Evolutionary conservation across 768 basidiomycete genomes (phyloP).

Genomic region (Xanthoconium purpureum): DNA sequence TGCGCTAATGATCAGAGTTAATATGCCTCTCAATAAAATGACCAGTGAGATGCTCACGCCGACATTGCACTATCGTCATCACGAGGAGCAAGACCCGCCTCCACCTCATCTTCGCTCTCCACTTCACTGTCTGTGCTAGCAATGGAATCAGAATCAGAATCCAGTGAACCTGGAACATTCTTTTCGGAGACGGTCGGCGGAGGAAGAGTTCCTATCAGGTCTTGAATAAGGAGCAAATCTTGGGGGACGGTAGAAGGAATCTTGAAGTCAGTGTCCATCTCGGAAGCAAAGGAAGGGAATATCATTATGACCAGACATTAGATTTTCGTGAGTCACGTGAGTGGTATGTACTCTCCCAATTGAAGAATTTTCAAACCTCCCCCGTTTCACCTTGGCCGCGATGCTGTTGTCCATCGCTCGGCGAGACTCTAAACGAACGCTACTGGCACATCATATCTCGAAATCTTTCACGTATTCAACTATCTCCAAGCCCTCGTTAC

Average conservation of each 20-base stretch:
- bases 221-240: slow-evolving; percentile 72
- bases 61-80: slow-evolving; percentile 37
- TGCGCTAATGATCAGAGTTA: slow-evolving; percentile 26
- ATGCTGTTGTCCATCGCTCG: slow-evolving; percentile 18
- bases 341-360: too few species aligned
- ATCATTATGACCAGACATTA: neutral
- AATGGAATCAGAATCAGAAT: slow-evolving; percentile 44
- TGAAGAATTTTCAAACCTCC: neutral
- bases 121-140: slow-evolving; percentile 50
- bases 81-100: slow-evolving; percentile 51
- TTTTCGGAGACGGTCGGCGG: neutral
- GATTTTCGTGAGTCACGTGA: slow-evolving; percentile 24
- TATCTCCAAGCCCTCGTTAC: slow-evolving; percentile 56
- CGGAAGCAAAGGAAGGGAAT: neutral
- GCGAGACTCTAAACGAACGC: slow-evolving; percentile 1
- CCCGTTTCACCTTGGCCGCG: neutral
- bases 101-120: slow-evolving; percentile 72
- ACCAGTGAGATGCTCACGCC: slow-evolving; percentile 17
- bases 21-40: slow-evolving; percentile 6
- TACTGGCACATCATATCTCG: neutral
- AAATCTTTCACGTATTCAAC: slow-evolving; percentile 49
- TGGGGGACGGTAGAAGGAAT: slow-evolving; percentile 63
- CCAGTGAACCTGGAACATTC: neutral
- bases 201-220: slow-evolving; percentile 46
- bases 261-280: slow-evolving; percentile 46